A percentile compares a stretch with the other conserved stretches of the same genome.
phyloP scores from a whole-genome alignment of 208 protist species.

The Spironucleus salmonicida region DNA sequence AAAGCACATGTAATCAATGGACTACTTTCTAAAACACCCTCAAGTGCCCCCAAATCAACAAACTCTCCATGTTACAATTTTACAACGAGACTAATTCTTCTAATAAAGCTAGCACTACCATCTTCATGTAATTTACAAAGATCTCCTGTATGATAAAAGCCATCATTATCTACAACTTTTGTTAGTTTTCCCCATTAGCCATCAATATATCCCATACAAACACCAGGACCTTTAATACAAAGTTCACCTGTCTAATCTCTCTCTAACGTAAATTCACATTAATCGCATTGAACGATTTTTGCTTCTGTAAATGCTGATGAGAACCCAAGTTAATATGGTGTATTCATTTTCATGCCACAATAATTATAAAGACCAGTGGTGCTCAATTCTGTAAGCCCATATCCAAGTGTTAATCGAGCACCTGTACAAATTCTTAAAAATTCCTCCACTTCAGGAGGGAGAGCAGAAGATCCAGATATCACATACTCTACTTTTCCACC shows the following conservation, averaged over 20 bases:
- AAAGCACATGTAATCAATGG: background rate
- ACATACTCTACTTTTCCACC: constrained; percentile 6
- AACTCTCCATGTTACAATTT: constrained; percentile 4
- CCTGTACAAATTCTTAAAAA: background rate
- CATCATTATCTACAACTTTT: background rate
- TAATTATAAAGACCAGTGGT: background rate
- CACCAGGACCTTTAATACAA: background rate
- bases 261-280: background rate
- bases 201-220: background rate
- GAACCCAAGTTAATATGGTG: background rate
- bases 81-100: background rate
- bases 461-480: background rate
- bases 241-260: background rate
- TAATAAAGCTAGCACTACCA: background rate
- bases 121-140: background rate
- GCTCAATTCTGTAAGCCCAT: background rate
- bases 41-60: background rate
- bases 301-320: background rate
- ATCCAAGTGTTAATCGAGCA: constrained; percentile 19
- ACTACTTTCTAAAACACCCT: background rate
- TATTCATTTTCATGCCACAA: background rate
- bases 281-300: constrained; percentile 4
- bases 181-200: background rate
- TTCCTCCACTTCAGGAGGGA: background rate
- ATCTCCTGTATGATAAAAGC: constrained; percentile 26